Percentiles rank a stretch among this genome's conserved stretches.
Conservation (phyloP, 2,329 filamentous ascomycete genomes). For the Pseudocercospora cruenta region DNA sequence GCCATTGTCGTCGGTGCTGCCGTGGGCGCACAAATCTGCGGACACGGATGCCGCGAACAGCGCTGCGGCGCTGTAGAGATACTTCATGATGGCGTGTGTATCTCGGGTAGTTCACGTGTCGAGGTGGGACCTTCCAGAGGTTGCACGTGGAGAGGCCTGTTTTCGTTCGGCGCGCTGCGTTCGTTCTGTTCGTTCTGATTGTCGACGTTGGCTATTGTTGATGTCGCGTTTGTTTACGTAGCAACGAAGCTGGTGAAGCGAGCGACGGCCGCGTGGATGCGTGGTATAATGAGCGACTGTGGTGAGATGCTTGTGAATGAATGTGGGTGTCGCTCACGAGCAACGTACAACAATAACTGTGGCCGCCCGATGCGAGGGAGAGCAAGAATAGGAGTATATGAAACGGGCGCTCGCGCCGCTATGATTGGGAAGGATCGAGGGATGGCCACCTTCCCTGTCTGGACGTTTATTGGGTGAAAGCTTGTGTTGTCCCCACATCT, state of each 20-base stretch:
- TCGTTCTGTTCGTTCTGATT: background rate
- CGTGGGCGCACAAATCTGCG: constrained; percentile 36
- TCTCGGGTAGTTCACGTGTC: constrained; percentile 2
- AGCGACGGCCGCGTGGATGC: constrained; percentile 1
- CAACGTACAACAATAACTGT: constrained; percentile 1
- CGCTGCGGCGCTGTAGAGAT: constrained; percentile 36
- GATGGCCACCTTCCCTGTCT: background rate
- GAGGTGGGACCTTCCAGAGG: constrained; percentile 16
- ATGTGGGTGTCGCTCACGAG: constrained; percentile 1
- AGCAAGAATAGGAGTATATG: constrained; percentile 4
- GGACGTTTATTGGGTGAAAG: background rate
- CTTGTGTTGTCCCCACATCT: background rate
- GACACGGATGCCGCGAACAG: constrained; percentile 36
- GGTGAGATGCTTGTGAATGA: constrained; percentile 4
- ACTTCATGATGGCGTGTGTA: constrained; percentile 35
- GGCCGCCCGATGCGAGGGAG: constrained; percentile 1
- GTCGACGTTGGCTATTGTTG: constrained; percentile 2
- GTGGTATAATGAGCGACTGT: constrained; percentile 3
- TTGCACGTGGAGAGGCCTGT: constrained; percentile 1
- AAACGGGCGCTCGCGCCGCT: constrained; percentile 1
- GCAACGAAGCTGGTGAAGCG: background rate
- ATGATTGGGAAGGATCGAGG: background rate
- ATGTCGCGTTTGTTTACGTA: constrained; percentile 1
- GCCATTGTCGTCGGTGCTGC: constrained; percentile 41
- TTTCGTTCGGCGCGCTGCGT: constrained; percentile 9